Percentiles rank a stretch among this genome's conserved stretches.
Evolutionary conservation across 2,329 filamentous ascomycete species (phyloP).

Genomic region (Venturia asperata): DNA sequence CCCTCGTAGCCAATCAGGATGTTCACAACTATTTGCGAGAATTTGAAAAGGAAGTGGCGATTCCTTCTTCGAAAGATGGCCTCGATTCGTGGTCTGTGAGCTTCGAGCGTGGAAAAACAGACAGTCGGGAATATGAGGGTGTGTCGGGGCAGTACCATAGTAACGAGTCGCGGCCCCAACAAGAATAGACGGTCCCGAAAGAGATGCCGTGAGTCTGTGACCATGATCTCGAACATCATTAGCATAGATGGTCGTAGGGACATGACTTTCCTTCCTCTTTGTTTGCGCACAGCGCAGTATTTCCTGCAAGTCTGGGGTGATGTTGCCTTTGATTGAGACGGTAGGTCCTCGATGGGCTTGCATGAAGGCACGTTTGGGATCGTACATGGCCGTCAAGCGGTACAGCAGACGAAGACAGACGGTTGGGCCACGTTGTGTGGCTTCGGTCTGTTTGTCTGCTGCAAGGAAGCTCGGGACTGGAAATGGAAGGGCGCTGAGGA

Average conservation of each 20-base stretch:
- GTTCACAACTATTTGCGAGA: not conserved
- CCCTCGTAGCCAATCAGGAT: no score
- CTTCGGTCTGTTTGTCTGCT: not conserved
- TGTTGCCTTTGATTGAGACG: not conserved
- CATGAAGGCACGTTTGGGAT: no score
- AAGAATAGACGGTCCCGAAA: not conserved
- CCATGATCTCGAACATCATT: not conserved
- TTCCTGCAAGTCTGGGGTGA: not conserved
- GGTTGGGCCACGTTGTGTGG: not conserved
- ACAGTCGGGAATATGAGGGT: not conserved
- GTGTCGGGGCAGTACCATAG: no score
- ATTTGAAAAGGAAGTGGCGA: not conserved
- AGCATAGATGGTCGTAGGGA: not conserved
- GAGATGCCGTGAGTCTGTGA: not conserved
- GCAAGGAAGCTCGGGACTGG: not conserved
- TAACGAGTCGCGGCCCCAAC: no score
- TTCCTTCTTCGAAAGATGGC: not conserved
- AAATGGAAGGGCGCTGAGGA: not conserved
- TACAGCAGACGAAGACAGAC: not conserved
- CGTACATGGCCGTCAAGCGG: no score
- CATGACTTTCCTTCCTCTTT: not conserved
- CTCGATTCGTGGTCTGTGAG: not conserved
- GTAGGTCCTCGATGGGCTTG: not conserved
- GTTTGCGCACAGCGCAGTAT: slow-evolving; percentile 1
- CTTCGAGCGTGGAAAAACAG: not conserved